Evolutionary conservation across 345 rosid genomes (phyloP).

Genomic region (Lepidium aucheri): DNA sequence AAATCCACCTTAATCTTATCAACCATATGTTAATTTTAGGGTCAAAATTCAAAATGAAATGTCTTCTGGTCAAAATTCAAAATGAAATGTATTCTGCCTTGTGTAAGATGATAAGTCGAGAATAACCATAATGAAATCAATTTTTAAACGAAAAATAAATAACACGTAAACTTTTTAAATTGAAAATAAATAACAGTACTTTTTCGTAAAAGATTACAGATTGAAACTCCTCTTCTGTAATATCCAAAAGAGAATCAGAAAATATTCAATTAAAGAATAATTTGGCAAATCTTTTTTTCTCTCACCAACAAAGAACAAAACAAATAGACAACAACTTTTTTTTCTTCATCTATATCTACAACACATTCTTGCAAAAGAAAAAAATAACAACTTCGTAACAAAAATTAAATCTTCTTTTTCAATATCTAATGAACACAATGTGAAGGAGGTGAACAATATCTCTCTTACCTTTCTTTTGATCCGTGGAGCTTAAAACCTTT

Average conservation of each 20-base stretch:
- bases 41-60: too few species aligned
- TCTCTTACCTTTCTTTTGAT: constrained; percentile 25
- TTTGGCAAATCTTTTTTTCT: constrained; percentile 9
- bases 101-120: too few species aligned
- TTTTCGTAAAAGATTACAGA: constrained; percentile 11
- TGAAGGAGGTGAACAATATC: constrained; percentile 4
- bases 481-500: constrained; percentile 14
- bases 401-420: constrained; percentile 8
- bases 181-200: constrained; percentile 4
- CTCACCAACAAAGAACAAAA: constrained; percentile 29
- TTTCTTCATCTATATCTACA: constrained; percentile 32
- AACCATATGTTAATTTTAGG: too few species aligned
- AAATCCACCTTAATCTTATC: too few species aligned
- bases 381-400: constrained; percentile 16
- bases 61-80: too few species aligned
- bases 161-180: neutral
- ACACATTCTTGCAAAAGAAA: constrained; percentile 27
- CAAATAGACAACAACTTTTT: constrained; percentile 24
- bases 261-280: constrained; percentile 27
- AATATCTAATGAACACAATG: constrained; percentile 21
- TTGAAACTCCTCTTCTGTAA: constrained; percentile 11
- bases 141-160: neutral
- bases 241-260: constrained; percentile 17
- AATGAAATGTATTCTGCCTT: too few species aligned
- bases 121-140: neutral